Base-by-base conservation (phyloP, 2,329 filamentous ascomycete species). In the Thielaviopsis euricoi region DNA sequence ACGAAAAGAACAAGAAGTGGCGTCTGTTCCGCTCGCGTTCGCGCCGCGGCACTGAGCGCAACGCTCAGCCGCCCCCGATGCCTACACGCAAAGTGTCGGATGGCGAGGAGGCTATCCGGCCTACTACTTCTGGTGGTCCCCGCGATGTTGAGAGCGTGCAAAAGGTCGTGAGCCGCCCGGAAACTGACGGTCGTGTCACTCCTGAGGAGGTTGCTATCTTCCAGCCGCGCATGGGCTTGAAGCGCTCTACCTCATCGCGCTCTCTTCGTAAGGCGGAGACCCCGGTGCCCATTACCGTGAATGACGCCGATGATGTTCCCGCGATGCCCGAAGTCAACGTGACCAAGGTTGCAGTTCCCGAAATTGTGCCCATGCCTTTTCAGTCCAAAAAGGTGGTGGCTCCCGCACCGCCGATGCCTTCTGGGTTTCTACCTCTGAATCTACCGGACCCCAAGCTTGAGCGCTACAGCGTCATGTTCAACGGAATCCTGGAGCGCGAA, bases 381-480 rank as follows among this genome's bases (percentile, higher is more conserved):
- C 25, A 52, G 22, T 37, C 37, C 37, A 43, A 43, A 15, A 43
- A 43, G 37, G 10, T n/a, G 13, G n/a, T 26, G 22, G 50, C 52
- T n/a, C 51, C 58, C n/a, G 64, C 62, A 12, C 62, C 63, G 7
- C 56, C 58, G 19, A 66, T 67, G 10, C 69, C 54, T 6, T 53
- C 53, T 43, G 55, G 71, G 1, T 68, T 85, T 6, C 72, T 96
- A 21, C 77, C 89, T 64, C 78, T 96, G 17, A 81, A 90, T 56
- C 93, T 96, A 59, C 90, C 91, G 0, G 79, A 80, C 54, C 77
- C 87, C 58, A 81, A 85, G 62, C 76, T 97, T 76, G 91, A 96
- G 67, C 77, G 91, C 53, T 97, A 95, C 64, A 95, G 89, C 64
- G 80, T 96, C 63, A 96, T 96, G 90, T 96, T 97, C 66, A 82